Evolutionary conservation across 2,329 filamentous ascomycete genomes (phyloP).

Genomic region (Ophiognomonia clavigignenti-juglandacearum): DNA sequence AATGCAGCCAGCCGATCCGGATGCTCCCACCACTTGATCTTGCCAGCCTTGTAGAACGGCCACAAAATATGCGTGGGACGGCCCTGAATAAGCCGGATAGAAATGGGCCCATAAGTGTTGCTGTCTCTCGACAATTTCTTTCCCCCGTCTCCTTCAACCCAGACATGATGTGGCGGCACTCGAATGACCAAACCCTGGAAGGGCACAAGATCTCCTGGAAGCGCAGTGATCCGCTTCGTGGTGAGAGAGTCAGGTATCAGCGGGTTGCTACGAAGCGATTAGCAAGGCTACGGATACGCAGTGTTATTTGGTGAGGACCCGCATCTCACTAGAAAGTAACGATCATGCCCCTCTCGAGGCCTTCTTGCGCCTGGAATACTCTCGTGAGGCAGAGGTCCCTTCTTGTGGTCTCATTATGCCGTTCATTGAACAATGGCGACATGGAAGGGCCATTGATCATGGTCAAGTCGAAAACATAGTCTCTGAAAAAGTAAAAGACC

Average conservation of each 20-base stretch:
- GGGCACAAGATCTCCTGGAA: slow-evolving; percentile 74
- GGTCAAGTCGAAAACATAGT: slow-evolving; percentile 54
- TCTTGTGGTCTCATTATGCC: slow-evolving; percentile 50
- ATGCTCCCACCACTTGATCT: slow-evolving; percentile 54
- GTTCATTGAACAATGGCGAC: slow-evolving; percentile 71
- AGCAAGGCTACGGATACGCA: too few species aligned
- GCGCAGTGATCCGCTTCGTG: slow-evolving; percentile 77
- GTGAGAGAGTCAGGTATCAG: slow-evolving; percentile 62
- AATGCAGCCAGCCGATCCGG: slow-evolving; percentile 14
- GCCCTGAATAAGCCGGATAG: slow-evolving; percentile 69
- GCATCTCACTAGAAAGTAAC: slow-evolving; percentile 60
- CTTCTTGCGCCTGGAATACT: slow-evolving; percentile 53
- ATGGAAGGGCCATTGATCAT: slow-evolving; percentile 62
- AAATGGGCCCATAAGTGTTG: slow-evolving; percentile 84
- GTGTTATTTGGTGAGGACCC: too few species aligned
- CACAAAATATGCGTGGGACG: slow-evolving; percentile 68
- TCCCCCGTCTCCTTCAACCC: slow-evolving; percentile 88
- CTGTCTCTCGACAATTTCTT: slow-evolving; percentile 71
- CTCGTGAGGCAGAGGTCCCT: slow-evolving; percentile 54
- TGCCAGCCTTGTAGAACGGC: slow-evolving; percentile 57
- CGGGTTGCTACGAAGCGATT: slow-evolving; percentile 53
- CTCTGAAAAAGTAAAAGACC: slow-evolving; percentile 56
- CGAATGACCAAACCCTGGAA: slow-evolving; percentile 52
- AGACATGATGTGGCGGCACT: slow-evolving; percentile 81
- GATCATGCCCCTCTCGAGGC: slow-evolving; percentile 66